Evolutionary conservation across 2,329 filamentous ascomycete genomes (phyloP), one percentile per base, ranked within the genome.

Genomic region (Fusarium pseudonygamai): DNA sequence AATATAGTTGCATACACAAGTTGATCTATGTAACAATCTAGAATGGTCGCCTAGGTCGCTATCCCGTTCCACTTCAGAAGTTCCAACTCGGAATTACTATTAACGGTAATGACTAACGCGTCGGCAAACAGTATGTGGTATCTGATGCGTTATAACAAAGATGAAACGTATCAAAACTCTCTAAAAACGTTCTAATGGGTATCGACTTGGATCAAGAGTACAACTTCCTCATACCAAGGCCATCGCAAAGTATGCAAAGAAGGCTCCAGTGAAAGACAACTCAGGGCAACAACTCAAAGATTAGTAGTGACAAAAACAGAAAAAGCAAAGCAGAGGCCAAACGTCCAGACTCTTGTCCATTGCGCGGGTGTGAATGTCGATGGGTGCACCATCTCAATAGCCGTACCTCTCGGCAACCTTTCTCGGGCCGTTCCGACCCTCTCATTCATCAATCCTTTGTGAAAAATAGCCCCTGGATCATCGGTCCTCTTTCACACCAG

Each of bases 391-490:
- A 45, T 66, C 70, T 34, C 61, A 49, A 71, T 56, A 64, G 49
- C 40, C 43, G 55, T 58, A 59, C 61, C 67, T 50, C 62, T 61
- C 57, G 63, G 67, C 61, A 65, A 64, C 50, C 40, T 67, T 50
- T 56, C 69, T 73, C 76, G 74, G 76, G 69, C 76, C 76, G 76
- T 78, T 62, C 76, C 76, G 74, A 62, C 72, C 70, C 64, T 56
- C 60, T 65, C 56, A 43, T 26, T 65, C 50, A 50, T 69, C 46
- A 56, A 42, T 47, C 64, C 56, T 49, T 28, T 60, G 18, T 28
- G 40, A 43, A 26, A 67, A 67, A 34, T 34, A 68, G 42, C 34
- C 52, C 50, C 42, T 40, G 60, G 52, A 53, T 45, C 46, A 60
- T 52, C 64, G 32, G 32, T 26, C 53, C 28, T 50, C 40, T 32